Evolutionary conservation across 495 filamentous ascomycete species (phyloP).

Genomic region (Astrothelium macrocarpum): DNA sequence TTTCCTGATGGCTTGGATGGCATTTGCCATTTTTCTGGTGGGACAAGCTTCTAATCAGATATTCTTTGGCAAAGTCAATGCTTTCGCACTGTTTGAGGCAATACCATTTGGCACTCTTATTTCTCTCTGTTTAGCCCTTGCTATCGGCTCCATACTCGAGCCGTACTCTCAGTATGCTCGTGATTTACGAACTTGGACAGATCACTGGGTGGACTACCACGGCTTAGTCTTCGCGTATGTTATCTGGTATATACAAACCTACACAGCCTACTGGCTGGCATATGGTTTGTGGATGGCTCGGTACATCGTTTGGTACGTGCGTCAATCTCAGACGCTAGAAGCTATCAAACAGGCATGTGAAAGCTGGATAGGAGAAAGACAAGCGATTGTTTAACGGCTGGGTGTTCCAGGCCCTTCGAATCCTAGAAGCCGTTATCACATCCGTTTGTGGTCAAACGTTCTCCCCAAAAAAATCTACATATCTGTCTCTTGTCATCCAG

Average conservation of each 20-base stretch:
- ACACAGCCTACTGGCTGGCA: neutral
- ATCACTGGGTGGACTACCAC: neutral
- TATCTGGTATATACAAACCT: neutral
- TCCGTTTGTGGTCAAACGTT: slow-evolving; percentile 3
- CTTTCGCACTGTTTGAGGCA: neutral
- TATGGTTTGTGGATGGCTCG: neutral
- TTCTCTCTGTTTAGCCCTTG: neutral
- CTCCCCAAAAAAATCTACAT: slow-evolving; percentile 3
- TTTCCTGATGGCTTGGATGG: neutral
- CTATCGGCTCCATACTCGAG: neutral
- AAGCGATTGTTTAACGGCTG: neutral
- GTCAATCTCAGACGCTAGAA: slow-evolving; percentile 5
- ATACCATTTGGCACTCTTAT: slow-evolving; percentile 2
- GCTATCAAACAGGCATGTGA: slow-evolving; percentile 4
- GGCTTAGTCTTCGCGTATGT: neutral
- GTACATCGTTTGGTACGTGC: slow-evolving; percentile 3
- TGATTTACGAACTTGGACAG: neutral
- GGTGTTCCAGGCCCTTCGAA: neutral
- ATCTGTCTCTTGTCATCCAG: neutral
- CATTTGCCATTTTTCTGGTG: neutral
- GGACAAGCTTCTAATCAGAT: neutral
- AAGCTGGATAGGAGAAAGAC: slow-evolving; percentile 1
- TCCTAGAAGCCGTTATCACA: neutral
- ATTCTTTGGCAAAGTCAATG: neutral
- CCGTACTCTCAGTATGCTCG: neutral